Base-by-base conservation (phyloP, 129 eudicot species). In the Flaveria robusta region DNA sequence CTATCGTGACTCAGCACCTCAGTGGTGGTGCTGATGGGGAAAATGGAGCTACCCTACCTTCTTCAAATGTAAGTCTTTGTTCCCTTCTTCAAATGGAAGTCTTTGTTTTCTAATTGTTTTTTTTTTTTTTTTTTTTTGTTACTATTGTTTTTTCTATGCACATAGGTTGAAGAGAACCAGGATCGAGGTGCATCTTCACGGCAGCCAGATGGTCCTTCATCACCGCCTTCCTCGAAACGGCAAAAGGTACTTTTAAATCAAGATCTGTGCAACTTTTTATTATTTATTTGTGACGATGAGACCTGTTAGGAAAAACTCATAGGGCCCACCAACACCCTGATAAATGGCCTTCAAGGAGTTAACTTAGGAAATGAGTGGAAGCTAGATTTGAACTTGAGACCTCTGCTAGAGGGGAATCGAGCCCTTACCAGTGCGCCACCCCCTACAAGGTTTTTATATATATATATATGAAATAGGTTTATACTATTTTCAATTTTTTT, bases 1-100 rank as follows among this genome's bases (percentile, higher is more conserved):
- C 98, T 52, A 23, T 88, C 16, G 81, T 93, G 20, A 83, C 98
- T 75, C 84, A 88, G 76, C 79, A 77, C 66, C 56, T 78, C 37
- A 34, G 20, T 75, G 64, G 79, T 45, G 83, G 52, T 39, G 56
- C 83, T 9, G 76, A 51, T 83, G 77, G 19, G 41, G 78, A 70
- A 63, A 77, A 68, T 75, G 74, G 84, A 80, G 78, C 81, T 47
- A 19, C 67, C 11, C 79, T 43, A 66, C 77, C 69, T 68, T 74
- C 89, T 58, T 79, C 78, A 24, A 72, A 11, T 29, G 79, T 82
- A 52, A 77, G 71, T 81, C 14, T 34, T 69, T 34, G 39, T 34
- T 34, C 39, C 77, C 69, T 68, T 74, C 89, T 58, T 79, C 78
- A 24, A 72, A 15, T 29, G 79, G 77, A 52, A 77, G 71, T 81